phyloP scores from a whole-genome alignment of 495 filamentous ascomycete genomes.

The Cercophora scortea region DNA sequence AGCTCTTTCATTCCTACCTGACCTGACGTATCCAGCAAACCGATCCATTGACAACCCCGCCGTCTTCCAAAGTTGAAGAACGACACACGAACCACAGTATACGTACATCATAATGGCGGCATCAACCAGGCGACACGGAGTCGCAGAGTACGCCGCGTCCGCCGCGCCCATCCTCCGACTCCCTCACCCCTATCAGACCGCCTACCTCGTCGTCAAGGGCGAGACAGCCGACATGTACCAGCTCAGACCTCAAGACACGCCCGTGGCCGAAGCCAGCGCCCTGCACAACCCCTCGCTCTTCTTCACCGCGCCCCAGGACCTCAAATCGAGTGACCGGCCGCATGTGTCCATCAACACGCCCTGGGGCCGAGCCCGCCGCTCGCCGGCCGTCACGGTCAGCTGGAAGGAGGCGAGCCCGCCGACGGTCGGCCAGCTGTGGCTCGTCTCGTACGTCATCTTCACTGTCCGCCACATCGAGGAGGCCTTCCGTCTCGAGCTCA shows the following conservation, averaged over 20 bases:
- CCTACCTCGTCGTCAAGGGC: slow-evolving; percentile 29
- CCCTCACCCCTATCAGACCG: slow-evolving; percentile 37
- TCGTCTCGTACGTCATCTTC: slow-evolving; percentile 51
- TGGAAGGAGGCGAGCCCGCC: slow-evolving; percentile 33
- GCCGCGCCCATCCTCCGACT: slow-evolving; percentile 36
- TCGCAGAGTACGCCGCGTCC: slow-evolving; percentile 19
- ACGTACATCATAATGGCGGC: slow-evolving; percentile 3
- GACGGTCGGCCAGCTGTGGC: slow-evolving; percentile 54
- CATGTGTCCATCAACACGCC: slow-evolving; percentile 38
- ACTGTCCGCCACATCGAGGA: slow-evolving; percentile 46
- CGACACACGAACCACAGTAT: background rate
- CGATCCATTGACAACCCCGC: background rate
- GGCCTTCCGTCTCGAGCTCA: slow-evolving; percentile 42
- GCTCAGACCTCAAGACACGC: slow-evolving; percentile 11
- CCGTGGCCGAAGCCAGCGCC: slow-evolving; percentile 11
- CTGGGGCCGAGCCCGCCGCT: slow-evolving; percentile 39
- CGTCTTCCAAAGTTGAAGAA: background rate
- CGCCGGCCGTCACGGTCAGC: slow-evolving; percentile 26
- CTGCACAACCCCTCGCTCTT: slow-evolving; percentile 30
- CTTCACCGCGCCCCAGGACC: slow-evolving; percentile 36
- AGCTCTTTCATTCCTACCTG: too few relatives aligned
- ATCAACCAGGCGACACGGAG: slow-evolving; percentile 14
- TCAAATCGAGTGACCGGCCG: slow-evolving; percentile 38
- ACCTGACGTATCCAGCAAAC: too few relatives aligned
- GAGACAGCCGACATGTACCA: slow-evolving; percentile 7